These are phyloP conservation scores for Amborella trichopoda DNA, from an alignment of 164 flowering plant genomes.

Conservation along the genomic window DNA sequence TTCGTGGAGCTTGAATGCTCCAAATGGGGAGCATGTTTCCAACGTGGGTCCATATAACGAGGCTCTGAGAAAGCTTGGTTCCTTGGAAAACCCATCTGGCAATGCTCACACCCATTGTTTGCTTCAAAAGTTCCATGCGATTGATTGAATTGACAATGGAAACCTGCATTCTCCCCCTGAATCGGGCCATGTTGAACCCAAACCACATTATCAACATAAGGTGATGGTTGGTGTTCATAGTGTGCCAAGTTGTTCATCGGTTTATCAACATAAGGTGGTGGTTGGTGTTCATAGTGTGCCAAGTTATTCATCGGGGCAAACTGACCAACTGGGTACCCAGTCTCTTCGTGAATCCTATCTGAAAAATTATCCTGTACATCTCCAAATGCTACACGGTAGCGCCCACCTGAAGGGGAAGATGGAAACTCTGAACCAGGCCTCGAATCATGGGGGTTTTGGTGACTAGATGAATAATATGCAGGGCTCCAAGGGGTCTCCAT, in stretches of 20 bases:
- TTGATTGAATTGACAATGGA: constrained; percentile 57
- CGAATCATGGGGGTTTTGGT: constrained; percentile 45
- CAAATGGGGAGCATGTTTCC: constrained; percentile 33
- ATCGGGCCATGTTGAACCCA: constrained; percentile 49
- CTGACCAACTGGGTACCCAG: too few species aligned
- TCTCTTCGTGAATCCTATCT: constrained; percentile 54
- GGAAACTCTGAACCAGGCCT: constrained; percentile 47
- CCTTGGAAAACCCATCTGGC: constrained; percentile 43
- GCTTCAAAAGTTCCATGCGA: constrained; percentile 40
- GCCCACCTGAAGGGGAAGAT: constrained; percentile 61
- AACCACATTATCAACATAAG: constrained; percentile 41
- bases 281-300: constrained; percentile 30
- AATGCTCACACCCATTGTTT: constrained; percentile 42
- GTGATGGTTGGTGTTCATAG: constrained; percentile 34
- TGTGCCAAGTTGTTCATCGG: constrained; percentile 28
- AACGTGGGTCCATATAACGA: constrained; percentile 18
- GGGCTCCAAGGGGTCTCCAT: constrained; percentile 91
- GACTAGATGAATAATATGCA: constrained; percentile 79
- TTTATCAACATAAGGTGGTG: constrained; percentile 36
- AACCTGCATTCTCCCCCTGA: constrained; percentile 40
- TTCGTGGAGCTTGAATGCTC: constrained; percentile 44
- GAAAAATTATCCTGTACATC: constrained; percentile 35
- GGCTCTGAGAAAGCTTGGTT: constrained; percentile 23
- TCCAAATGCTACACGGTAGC: constrained; percentile 35
- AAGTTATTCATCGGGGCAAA: constrained; percentile 38